Evolutionary conservation across 306 rosid genomes (phyloP).

Genomic region (Prunus fruticosa): DNA sequence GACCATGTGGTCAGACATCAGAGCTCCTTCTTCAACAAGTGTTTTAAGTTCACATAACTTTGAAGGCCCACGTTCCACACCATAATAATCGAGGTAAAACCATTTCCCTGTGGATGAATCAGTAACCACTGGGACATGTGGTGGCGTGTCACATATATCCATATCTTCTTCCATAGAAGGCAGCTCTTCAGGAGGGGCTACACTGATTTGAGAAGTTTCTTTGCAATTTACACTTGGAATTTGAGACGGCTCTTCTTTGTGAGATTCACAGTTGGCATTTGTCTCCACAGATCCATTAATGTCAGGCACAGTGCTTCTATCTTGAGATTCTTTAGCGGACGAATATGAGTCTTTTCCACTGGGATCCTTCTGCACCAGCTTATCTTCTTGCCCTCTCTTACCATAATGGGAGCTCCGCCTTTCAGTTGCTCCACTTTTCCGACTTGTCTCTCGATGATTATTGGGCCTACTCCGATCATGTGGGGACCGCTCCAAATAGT

Average conservation of each 20-base stretch:
- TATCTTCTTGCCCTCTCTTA: conserved; percentile 61
- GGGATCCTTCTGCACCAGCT: conserved; percentile 49
- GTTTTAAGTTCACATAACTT: conserved; percentile 70
- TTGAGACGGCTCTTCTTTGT: conserved; percentile 51
- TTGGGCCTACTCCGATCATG: conserved; percentile 45
- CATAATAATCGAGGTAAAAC: conserved; percentile 87
- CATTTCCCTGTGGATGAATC: conserved; percentile 78
- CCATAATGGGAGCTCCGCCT: conserved; percentile 38
- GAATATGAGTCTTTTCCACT: conserved; percentile 34
- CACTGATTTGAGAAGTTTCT: conserved; percentile 46
- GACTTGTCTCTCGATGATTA: conserved; percentile 41
- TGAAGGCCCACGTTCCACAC: conserved; percentile 82
- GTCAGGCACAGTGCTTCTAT: conserved; percentile 37
- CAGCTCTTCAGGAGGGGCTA: conserved; percentile 64
- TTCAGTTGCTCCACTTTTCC: conserved; percentile 54
- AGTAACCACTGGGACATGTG: conserved; percentile 70
- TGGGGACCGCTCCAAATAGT: conserved; percentile 60
- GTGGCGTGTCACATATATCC: conserved; percentile 99
- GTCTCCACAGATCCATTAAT: conserved; percentile 43
- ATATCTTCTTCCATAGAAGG: conserved; percentile 99
- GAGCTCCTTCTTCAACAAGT: conserved; percentile 82
- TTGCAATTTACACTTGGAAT: conserved; percentile 49
- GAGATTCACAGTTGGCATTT: conserved; percentile 33
- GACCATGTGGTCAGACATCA: conserved; percentile 86
- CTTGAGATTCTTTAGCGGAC: conserved; percentile 58